These are phyloP conservation scores for Balakata baccata DNA, from an alignment of 345 rosid genomes.

Conservation along the genomic window DNA sequence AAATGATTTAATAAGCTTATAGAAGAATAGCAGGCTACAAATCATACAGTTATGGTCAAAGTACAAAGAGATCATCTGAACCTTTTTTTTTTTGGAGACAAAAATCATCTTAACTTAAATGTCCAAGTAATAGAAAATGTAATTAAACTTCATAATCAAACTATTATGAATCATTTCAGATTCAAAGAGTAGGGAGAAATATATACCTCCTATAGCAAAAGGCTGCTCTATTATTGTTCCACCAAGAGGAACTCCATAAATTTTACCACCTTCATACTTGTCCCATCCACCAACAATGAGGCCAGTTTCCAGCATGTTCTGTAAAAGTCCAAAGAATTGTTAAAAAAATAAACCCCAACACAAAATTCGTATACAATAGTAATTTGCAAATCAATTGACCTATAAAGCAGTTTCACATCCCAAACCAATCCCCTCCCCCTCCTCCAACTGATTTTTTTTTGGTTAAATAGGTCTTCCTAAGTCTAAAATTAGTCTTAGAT, in stretches of 20 bases:
- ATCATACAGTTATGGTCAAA: background rate
- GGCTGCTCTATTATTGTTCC: constrained; percentile 96
- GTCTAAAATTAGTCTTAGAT: background rate
- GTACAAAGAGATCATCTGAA: too few relatives aligned
- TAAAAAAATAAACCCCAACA: background rate
- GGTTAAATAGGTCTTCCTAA: background rate
- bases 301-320: constrained; percentile 90
- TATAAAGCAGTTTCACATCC: background rate
- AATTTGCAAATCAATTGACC: background rate
- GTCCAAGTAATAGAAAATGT: background rate
- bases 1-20: background rate
- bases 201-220: constrained; percentile 87
- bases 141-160: background rate
- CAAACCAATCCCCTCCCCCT: too few relatives aligned
- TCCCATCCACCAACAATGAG: constrained; percentile 99
- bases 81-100: too few relatives aligned
- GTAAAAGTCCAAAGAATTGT: constrained; percentile 18
- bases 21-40: background rate
- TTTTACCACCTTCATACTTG: constrained; percentile 91
- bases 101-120: background rate
- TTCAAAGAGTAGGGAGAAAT: background rate
- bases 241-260: constrained; percentile 92
- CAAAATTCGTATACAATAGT: background rate
- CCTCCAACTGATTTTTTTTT: background rate
- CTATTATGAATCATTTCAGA: background rate